A percentile compares a stretch with the other conserved stretches of the same genome.
These are phyloP conservation scores for Stereocaulon alpinum DNA, from an alignment of 495 filamentous ascomycete species.

Conservation along the genomic window DNA sequence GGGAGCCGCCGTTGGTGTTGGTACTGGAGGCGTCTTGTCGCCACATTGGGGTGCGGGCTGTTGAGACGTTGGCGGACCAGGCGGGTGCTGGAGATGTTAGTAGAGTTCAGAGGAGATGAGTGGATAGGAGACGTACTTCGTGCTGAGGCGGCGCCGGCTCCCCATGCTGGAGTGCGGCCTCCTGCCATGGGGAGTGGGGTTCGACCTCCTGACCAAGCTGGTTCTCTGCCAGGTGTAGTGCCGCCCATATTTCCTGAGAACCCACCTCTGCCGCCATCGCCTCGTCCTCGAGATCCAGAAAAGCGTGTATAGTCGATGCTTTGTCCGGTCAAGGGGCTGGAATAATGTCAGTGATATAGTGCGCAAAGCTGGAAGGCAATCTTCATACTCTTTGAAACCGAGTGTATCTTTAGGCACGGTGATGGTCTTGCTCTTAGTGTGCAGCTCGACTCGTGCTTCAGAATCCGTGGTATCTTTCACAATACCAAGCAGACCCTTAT, in stretches of 20 bases:
- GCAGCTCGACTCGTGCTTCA: slow-evolving; percentile 79
- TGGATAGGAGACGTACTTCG: slow-evolving; percentile 41
- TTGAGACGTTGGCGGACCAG: slow-evolving; percentile 36
- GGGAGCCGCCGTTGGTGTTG: slow-evolving; percentile 33
- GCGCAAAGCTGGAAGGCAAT: background rate
- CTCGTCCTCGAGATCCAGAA: slow-evolving; percentile 47
- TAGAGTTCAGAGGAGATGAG: background rate
- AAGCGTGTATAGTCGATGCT: slow-evolving; percentile 56
- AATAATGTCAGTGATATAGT: slow-evolving; percentile 10
- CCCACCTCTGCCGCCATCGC: slow-evolving; percentile 36
- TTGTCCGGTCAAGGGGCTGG: slow-evolving; percentile 55
- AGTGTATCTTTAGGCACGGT: slow-evolving; percentile 68
- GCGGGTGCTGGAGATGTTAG: slow-evolving; percentile 40
- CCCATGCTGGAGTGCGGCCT: slow-evolving; percentile 64
- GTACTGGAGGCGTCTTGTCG: slow-evolving; percentile 25
- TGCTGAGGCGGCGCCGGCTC: slow-evolving; percentile 18
- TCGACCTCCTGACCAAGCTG: slow-evolving; percentile 48
- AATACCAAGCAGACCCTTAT: slow-evolving; percentile 90
- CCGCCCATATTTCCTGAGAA: slow-evolving; percentile 26
- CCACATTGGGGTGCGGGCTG: slow-evolving; percentile 26
- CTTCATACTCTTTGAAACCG: slow-evolving; percentile 64
- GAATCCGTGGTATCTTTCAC: slow-evolving; percentile 85
- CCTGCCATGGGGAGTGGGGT: slow-evolving; percentile 53
- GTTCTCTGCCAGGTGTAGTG: slow-evolving; percentile 27
- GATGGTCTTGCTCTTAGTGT: slow-evolving; percentile 81